Percentiles rank a stretch among this genome's conserved stretches.
Evolutionary conservation across 1,284 basidiomycete genomes (phyloP).

Genomic region (Papiliotrema laurentii): DNA sequence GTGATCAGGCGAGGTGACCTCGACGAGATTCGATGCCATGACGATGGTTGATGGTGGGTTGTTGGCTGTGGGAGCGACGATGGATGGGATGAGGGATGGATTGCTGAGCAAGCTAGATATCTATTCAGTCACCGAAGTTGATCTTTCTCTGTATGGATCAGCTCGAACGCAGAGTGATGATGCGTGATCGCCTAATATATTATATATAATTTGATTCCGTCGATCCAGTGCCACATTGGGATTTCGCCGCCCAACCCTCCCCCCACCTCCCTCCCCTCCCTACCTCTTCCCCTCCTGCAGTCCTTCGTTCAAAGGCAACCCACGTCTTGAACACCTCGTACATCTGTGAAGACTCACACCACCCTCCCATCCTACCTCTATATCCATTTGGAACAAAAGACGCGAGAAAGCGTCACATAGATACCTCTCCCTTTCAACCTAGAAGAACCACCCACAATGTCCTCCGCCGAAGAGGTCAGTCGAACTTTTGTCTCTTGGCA

Average conservation of each 20-base stretch:
- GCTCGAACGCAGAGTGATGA: too few species aligned
- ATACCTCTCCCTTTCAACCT: not conserved
- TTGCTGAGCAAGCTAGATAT: not conserved
- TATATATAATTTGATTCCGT: not conserved
- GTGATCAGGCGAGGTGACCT: constrained; percentile 61
- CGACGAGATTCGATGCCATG: constrained; percentile 43
- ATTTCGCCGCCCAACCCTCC: too few species aligned
- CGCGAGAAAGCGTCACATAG: not conserved
- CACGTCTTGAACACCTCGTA: too few species aligned
- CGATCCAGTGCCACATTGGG: not conserved
- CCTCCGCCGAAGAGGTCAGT: constrained; percentile 25
- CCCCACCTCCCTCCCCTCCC: too few species aligned
- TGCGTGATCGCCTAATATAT: too few species aligned
- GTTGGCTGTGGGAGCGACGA: not conserved
- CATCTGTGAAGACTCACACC: too few species aligned
- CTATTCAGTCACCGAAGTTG: too few species aligned
- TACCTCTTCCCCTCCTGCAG: too few species aligned
- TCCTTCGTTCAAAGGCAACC: too few species aligned
- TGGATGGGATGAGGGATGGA: not conserved
- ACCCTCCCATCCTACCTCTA: too few species aligned
- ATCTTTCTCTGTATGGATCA: too few species aligned
- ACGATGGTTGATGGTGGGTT: constrained; percentile 6
- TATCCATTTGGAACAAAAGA: not conserved
- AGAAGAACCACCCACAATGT: constrained; percentile 16
- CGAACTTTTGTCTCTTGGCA: not conserved